Evolutionary conservation across 306 rosid genomes (phyloP).

Genomic region (Prunus padus): DNA sequence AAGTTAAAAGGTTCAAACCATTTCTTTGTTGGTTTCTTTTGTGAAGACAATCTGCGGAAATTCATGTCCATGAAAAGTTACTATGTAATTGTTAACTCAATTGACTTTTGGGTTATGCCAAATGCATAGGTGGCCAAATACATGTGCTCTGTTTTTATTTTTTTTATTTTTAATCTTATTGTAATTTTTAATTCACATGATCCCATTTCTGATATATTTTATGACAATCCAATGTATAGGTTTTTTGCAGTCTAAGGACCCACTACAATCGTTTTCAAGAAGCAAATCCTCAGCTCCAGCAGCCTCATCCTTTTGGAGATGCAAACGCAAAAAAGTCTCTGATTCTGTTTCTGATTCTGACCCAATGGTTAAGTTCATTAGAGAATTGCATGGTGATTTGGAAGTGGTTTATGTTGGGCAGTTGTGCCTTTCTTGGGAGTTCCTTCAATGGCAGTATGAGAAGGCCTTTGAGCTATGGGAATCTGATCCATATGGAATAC

Average conservation of each 20-base stretch:
- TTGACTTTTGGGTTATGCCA: constrained; percentile 13
- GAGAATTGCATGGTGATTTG: constrained; percentile 65
- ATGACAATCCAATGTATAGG: constrained; percentile 40
- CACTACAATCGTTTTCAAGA: constrained; percentile 58
- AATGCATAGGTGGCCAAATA: neutral
- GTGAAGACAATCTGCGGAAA: constrained; percentile 23
- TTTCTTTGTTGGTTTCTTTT: constrained; percentile 10
- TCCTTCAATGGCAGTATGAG: constrained; percentile 80
- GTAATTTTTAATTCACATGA: neutral
- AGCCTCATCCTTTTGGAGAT: constrained; percentile 39
- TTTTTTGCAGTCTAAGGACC: constrained; percentile 66
- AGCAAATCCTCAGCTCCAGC: constrained; percentile 37
- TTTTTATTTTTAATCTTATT: constrained; percentile 8
- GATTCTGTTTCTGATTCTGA: constrained; percentile 43
- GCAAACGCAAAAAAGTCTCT: constrained; percentile 35
- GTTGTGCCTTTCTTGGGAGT: constrained; percentile 93
- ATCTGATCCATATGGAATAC: constrained; percentile 28
- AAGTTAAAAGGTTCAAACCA: constrained; percentile 21
- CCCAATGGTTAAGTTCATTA: constrained; percentile 49
- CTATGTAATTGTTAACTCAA: constrained; percentile 17
- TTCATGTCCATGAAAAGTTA: constrained; percentile 21
- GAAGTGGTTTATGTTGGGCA: constrained; percentile 93
- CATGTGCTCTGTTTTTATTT: neutral
- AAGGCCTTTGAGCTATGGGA: constrained; percentile 62
- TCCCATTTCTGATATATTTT: constrained; percentile 7